A percentile compares a stretch with the other conserved stretches of the same genome.
These are phyloP conservation scores for Hypoxylon sp. DNA, from an alignment of 2,329 filamentous ascomycete species.

Conservation along the genomic window DNA sequence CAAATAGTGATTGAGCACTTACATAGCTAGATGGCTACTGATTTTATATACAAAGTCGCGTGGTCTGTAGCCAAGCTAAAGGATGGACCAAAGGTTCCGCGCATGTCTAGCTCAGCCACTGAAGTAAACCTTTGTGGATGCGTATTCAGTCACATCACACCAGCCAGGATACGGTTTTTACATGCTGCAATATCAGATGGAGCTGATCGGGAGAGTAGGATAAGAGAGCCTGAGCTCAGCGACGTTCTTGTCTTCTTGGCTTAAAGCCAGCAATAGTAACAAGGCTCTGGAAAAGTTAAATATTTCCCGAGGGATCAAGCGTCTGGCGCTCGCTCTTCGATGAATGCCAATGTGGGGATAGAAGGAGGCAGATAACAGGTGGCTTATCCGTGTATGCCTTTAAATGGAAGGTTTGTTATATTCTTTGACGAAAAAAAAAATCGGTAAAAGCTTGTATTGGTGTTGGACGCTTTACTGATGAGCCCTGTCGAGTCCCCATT, in stretches of 20 bases:
- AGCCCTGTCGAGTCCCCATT: neutral
- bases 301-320: neutral
- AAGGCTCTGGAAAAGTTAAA: neutral
- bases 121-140: neutral
- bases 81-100: neutral
- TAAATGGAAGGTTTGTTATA: too few species aligned
- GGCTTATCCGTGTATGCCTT: too few species aligned
- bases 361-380: too few species aligned
- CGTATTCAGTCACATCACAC: neutral
- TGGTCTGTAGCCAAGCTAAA: neutral
- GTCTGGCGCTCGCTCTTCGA: neutral
- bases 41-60: neutral
- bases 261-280: neutral
- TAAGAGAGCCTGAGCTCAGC: neutral
- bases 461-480: neutral
- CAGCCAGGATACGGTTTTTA: neutral
- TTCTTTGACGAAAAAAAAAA: neutral
- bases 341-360: neutral
- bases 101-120: neutral
- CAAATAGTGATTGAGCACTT: neutral
- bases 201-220: neutral
- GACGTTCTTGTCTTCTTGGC: neutral
- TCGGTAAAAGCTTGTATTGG: neutral
- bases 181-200: neutral
- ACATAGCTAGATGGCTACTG: neutral